These are phyloP conservation scores for Erysimum cheiranthoides DNA, from an alignment of 345 rosid genomes.

Conservation along the genomic window DNA sequence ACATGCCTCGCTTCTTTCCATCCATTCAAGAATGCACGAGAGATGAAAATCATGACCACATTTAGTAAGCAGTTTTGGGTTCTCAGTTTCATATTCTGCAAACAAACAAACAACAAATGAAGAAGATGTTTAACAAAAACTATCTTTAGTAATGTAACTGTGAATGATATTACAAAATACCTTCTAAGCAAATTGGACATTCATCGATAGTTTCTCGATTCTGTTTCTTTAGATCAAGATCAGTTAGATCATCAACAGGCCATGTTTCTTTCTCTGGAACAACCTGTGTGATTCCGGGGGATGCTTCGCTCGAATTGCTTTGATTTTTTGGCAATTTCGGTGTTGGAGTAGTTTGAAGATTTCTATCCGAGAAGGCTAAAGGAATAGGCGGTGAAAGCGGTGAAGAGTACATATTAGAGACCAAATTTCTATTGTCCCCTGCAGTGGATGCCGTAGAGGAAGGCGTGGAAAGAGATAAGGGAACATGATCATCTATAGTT, in stretches of 20 bases:
- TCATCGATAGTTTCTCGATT: slow-evolving; percentile 57
- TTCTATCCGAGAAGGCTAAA: slow-evolving; percentile 51
- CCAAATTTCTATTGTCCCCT: slow-evolving; percentile 65
- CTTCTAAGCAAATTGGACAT: slow-evolving; percentile 96
- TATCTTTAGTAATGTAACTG: neutral
- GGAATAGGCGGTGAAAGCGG: slow-evolving; percentile 84
- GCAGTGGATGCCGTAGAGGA: slow-evolving; percentile 52
- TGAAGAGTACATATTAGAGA: slow-evolving; percentile 64
- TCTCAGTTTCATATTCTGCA: slow-evolving; percentile 84
- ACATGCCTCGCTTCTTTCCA: slow-evolving; percentile 93
- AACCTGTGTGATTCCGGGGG: slow-evolving; percentile 46
- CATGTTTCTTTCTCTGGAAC: slow-evolving; percentile 59
- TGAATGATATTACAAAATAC: slow-evolving; percentile 44
- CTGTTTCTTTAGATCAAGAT: slow-evolving; percentile 48
- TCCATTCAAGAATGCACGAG: slow-evolving; percentile 91
- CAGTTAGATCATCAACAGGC: slow-evolving; percentile 51
- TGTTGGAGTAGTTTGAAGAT: slow-evolving; percentile 51
- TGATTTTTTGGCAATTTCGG: slow-evolving; percentile 51
- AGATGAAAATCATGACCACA: slow-evolving; percentile 93
- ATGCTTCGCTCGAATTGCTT: slow-evolving; percentile 49
- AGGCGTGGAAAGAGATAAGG: slow-evolving; percentile 58
- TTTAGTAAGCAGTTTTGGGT: slow-evolving; percentile 75
- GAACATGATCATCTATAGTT: slow-evolving; percentile 67
- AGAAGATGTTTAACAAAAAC: neutral
- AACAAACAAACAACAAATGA: slow-evolving; percentile 20